Conservation (phyloP, 2,329 filamentous ascomycete genomes). For the Penicillium sp. region DNA sequence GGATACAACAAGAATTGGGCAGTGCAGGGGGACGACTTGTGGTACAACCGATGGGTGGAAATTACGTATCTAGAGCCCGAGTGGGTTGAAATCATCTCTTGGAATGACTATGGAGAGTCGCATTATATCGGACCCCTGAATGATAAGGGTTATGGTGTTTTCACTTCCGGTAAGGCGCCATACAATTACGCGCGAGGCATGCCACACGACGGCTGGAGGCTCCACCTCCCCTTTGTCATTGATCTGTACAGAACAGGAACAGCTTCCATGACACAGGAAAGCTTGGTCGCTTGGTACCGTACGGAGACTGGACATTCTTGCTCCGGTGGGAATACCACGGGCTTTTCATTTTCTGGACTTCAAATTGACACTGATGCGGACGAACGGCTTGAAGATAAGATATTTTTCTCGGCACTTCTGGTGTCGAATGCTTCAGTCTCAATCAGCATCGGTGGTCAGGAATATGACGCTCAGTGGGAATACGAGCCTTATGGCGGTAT, state of each 20-base stretch:
- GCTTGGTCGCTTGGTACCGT: conserved; percentile 15
- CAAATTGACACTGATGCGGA: neutral
- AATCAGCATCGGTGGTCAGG: conserved; percentile 34
- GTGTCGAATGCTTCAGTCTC: conserved; percentile 28
- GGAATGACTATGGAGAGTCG: conserved; percentile 64
- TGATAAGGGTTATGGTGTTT: conserved; percentile 24
- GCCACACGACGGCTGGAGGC: conserved; percentile 34
- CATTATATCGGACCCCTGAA: conserved; percentile 58
- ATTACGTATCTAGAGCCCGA: conserved; percentile 25
- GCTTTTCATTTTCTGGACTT: neutral
- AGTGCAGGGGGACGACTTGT: conserved; percentile 62
- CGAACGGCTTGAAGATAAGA: conserved; percentile 14
- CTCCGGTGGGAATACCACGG: conserved; percentile 6
- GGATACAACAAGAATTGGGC: conserved; percentile 63
- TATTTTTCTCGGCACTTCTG: conserved; percentile 38
- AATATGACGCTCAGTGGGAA: conserved; percentile 24
- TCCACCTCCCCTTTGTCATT: conserved; percentile 37
- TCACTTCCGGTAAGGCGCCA: conserved; percentile 40
- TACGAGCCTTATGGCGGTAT: conserved; percentile 28
- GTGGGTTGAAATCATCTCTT: conserved; percentile 52
- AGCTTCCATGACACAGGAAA: conserved; percentile 16
- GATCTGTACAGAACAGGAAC: conserved; percentile 36
- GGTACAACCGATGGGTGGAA: conserved; percentile 61
- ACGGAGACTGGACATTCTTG: conserved; percentile 6
- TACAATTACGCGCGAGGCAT: conserved; percentile 31